Percentiles rank a stretch among this genome's conserved stretches.
Conservation (phyloP, 306 rosid genomes). For the Castanea sativa region DNA sequence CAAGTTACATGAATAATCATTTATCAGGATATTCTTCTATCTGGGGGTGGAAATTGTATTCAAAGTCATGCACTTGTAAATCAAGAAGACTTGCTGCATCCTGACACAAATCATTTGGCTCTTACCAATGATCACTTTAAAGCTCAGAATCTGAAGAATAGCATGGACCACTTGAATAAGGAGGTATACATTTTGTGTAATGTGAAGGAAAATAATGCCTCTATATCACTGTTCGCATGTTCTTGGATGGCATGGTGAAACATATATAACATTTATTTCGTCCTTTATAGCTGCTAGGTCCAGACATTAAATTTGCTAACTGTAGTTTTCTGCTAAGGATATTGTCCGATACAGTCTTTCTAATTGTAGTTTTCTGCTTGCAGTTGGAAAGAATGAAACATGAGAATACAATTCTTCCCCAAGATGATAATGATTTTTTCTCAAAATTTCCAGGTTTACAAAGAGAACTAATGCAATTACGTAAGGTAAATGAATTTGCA, state of each 20-base stretch:
- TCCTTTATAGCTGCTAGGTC: not conserved
- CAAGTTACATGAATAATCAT: conserved; percentile 24
- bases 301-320: not conserved
- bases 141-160: conserved; percentile 60
- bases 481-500: conserved; percentile 52
- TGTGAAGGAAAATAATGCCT: conserved; percentile 3
- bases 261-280: conserved; percentile 11
- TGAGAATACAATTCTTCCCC: conserved; percentile 56
- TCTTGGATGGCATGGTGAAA: conserved; percentile 8
- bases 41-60: conserved; percentile 37
- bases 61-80: conserved; percentile 29
- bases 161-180: conserved; percentile 69
- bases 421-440: conserved; percentile 43
- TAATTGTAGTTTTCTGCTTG: conserved; percentile 32
- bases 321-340: not conserved
- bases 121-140: conserved; percentile 41
- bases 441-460: conserved; percentile 61
- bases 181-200: conserved; percentile 53
- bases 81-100: conserved; percentile 40
- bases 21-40: conserved; percentile 53
- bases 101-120: conserved; percentile 50
- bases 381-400: conserved; percentile 91
- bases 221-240: conserved; percentile 7
- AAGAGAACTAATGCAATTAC: conserved; percentile 67
- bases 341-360: conserved; percentile 1